A percentile compares a stretch with the other conserved stretches of the same genome.
phyloP scores from a whole-genome alignment of 2,329 filamentous ascomycete species.

The Neocatenulostroma microsporum region DNA sequence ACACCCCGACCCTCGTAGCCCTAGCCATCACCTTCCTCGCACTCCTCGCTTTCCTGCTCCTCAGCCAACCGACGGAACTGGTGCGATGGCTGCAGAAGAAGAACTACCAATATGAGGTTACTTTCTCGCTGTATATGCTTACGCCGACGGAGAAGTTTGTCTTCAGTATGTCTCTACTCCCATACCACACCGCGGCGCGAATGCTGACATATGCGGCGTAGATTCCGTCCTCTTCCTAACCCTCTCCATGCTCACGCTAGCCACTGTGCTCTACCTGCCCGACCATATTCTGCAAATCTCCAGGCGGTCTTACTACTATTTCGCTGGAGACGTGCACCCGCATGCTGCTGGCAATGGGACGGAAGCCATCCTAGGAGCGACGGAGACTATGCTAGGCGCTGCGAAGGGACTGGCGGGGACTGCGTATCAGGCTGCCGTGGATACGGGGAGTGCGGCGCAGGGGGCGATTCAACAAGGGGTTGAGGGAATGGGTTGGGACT shows the following conservation, averaged over 20 bases:
- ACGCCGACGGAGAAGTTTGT: conserved; percentile 93
- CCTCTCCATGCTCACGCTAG: conserved; percentile 76
- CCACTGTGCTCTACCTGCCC: conserved; percentile 84
- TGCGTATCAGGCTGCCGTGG: conserved; percentile 17
- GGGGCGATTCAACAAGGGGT: conserved; percentile 14
- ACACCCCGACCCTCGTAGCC: conserved; percentile 58
- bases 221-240: conserved; percentile 90
- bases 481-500: not conserved
- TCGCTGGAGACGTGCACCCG: conserved; percentile 58
- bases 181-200: too few species aligned
- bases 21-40: conserved; percentile 32
- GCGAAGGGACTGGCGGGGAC: conserved; percentile 16
- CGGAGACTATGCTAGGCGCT: conserved; percentile 12
- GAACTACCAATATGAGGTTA: conserved; percentile 97
- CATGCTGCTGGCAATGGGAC: conserved; percentile 8
- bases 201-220: too few species aligned
- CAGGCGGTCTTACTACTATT: conserved; percentile 89
- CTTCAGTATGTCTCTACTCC: conserved; percentile 63
- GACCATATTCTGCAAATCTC: conserved; percentile 78
- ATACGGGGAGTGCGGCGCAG: conserved; percentile 11
- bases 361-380: conserved; percentile 13
- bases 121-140: conserved; percentile 93
- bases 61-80: conserved; percentile 44
- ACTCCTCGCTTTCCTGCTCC: conserved; percentile 36
- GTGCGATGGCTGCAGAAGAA: conserved; percentile 87